Evolutionary conservation across 306 rosid species (phyloP), one percentile per base, ranked within the genome.

Genomic region (Castanospermum australe): DNA sequence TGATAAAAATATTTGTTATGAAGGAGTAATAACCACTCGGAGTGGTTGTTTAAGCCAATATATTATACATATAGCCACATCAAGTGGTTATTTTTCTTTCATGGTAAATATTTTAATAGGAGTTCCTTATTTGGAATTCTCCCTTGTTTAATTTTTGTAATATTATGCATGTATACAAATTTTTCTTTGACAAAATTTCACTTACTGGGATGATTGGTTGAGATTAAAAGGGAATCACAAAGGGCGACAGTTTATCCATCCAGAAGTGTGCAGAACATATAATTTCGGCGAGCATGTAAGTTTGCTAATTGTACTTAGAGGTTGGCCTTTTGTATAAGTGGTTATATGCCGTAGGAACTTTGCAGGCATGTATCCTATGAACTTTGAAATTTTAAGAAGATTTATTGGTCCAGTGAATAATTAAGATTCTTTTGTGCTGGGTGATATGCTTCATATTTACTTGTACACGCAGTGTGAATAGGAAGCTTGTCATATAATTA

Each of bases 161-260:
- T 81, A 45, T 79, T 70, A 44, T 70, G 55, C 33, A 8, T 79
- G 67, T 76, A 51, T 44, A 28, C 25, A 57, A 78, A 51, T 15
- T 87, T 91, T 89, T 85, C 98, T 87, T 94, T 95, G 88, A 95
- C 97, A 74, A 86, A 85, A 79, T 74, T 78, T 82, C 75, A 95
- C 98, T 74, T 95, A 95, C 85, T 95, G 99, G 99, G 99, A 95
- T 79, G 99, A 95, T 81, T 95, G 99, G 98, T 86, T 95, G 87
- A 90, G 99, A 80, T 82, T 91, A 73, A 80, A 91, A 87, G 97
- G 86, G 75, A 95, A 92, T 84, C 97, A 79, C 84, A 85, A 85
- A 78, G 99, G 96, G 77, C 90, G 97, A 42, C 99, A 95, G 73
- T 91, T 95, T 89, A 81, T 95, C 77, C 97, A 94, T 73, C 99